Conservation (phyloP, 306 rosid species). For the Oemleria cerasiformis region DNA sequence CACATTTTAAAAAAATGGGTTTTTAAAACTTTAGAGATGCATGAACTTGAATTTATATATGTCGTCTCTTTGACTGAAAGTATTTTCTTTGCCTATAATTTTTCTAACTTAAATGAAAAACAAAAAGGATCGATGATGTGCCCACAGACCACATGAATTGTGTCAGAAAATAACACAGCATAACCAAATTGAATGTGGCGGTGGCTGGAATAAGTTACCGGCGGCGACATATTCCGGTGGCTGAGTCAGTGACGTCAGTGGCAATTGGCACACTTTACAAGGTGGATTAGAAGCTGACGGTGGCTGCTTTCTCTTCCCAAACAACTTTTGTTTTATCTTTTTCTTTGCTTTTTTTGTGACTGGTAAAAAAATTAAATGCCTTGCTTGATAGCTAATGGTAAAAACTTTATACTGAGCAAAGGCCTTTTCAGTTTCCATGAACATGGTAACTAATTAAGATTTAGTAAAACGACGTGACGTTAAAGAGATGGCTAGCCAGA, state of each 20-base stretch:
- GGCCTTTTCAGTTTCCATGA: slow-evolving; percentile 36
- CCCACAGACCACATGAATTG: slow-evolving; percentile 74
- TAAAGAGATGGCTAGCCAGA: not conserved
- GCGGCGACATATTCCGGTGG: slow-evolving; percentile 1
- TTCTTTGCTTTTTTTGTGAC: not conserved
- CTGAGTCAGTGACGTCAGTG: not conserved
- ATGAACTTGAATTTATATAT: slow-evolving; percentile 40
- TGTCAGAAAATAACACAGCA: slow-evolving; percentile 43
- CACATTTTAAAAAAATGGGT: too few relatives aligned
- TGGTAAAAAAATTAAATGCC: not conserved
- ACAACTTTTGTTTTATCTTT: slow-evolving; percentile 1
- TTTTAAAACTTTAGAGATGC: slow-evolving; percentile 30
- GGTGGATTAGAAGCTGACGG: slow-evolving; percentile 39
- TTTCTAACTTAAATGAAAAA: slow-evolving; percentile 27
- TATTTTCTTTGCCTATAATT: slow-evolving; percentile 24
- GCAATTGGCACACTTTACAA: slow-evolving; percentile 41
- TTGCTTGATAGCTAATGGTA: slow-evolving; percentile 33
- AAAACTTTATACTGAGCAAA: slow-evolving; percentile 24
- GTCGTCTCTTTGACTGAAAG: slow-evolving; percentile 31
- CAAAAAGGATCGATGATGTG: slow-evolving; percentile 32
- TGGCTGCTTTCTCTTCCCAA: not conserved
- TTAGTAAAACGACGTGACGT: not conserved
- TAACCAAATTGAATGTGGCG: not conserved
- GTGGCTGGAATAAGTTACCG: slow-evolving; percentile 5
- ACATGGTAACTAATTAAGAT: slow-evolving; percentile 25